phyloP scores from a whole-genome alignment of 73 alveolate species.

The Breviolum minutum region DNA sequence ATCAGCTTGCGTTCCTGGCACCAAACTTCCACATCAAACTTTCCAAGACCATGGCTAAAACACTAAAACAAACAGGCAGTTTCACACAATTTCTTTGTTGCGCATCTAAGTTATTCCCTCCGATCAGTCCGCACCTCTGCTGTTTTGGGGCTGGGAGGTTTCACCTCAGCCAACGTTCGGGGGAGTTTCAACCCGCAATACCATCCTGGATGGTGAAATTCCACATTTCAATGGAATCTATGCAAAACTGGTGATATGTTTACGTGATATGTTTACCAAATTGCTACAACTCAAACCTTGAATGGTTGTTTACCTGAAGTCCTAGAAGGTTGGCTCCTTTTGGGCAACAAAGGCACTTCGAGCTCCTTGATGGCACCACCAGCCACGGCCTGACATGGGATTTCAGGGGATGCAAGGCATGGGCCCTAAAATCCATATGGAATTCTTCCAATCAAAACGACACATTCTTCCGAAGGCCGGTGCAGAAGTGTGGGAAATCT shows the following conservation, averaged over 20 bases:
- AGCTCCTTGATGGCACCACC: constrained; percentile 88
- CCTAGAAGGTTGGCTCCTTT: too few species aligned
- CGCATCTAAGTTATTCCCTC: neutral
- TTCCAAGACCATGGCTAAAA: neutral
- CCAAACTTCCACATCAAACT: neutral
- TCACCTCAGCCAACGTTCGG: constrained; percentile 2
- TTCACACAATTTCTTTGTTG: neutral
- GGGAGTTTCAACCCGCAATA: neutral
- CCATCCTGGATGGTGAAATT: neutral
- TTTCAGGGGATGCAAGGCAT: too few species aligned
- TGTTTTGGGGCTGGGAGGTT: constrained; percentile 82
- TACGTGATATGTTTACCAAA: too few species aligned
- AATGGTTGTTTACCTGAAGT: too few species aligned
- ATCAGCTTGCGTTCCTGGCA: constrained; percentile 75
- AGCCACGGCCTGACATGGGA: constrained; percentile 44
- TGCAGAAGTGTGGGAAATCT: too few species aligned
- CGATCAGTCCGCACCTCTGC: neutral
- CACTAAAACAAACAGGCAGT: neutral
- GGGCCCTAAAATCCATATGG: too few species aligned
- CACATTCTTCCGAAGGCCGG: too few species aligned
- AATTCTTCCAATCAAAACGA: too few species aligned
- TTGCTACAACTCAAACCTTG: too few species aligned
- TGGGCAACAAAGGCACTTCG: neutral
- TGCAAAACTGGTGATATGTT: too few species aligned
- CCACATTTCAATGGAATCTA: too few species aligned